Evolutionary conservation across 805 yeast genomes (phyloP).

Genomic region (Starmerella bacillaris): DNA sequence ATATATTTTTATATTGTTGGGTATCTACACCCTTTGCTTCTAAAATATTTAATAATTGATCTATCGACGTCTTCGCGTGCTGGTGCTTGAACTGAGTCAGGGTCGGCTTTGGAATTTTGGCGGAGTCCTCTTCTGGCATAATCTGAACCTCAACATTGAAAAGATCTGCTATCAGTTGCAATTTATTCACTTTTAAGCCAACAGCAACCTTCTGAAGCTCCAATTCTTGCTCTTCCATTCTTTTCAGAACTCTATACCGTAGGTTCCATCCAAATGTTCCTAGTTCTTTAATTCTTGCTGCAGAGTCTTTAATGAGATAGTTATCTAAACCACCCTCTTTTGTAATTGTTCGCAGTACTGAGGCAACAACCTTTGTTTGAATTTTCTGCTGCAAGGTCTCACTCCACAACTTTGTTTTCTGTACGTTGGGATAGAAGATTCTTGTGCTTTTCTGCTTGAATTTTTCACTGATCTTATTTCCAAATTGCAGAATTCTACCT

Average conservation of each 20-base stretch:
- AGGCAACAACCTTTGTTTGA: conserved; percentile 48
- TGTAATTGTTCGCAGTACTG: conserved; percentile 69
- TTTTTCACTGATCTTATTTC: conserved; percentile 63
- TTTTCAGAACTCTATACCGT: conserved; percentile 50
- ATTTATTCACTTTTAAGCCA: conserved; percentile 44
- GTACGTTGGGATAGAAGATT: conserved; percentile 66
- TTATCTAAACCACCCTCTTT: conserved; percentile 92
- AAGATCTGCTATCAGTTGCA: conserved; percentile 33
- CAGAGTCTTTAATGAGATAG: conserved; percentile 67
- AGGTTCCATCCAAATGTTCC: conserved; percentile 88
- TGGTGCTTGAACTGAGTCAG: conserved; percentile 32
- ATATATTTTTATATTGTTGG: conserved; percentile 1
- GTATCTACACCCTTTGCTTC: conserved; percentile 25
- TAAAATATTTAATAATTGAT: conserved; percentile 34
- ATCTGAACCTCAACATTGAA: conserved; percentile 3
- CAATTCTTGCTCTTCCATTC: conserved; percentile 26
- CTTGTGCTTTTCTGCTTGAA: conserved; percentile 49
- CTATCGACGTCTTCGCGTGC: conserved; percentile 30
- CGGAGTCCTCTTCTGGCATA: background rate
- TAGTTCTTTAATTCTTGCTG: conserved; percentile 79
- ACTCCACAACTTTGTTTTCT: conserved; percentile 64
- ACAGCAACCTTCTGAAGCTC: conserved; percentile 26
- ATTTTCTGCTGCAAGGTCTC: conserved; percentile 47
- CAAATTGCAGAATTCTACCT: conserved; percentile 61
- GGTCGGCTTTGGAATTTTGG: conserved; percentile 15